Evolutionary conservation across 176 grass and related monocot species (phyloP), one percentile per base, ranked within the genome.

Genomic region (Themeda triandra): DNA sequence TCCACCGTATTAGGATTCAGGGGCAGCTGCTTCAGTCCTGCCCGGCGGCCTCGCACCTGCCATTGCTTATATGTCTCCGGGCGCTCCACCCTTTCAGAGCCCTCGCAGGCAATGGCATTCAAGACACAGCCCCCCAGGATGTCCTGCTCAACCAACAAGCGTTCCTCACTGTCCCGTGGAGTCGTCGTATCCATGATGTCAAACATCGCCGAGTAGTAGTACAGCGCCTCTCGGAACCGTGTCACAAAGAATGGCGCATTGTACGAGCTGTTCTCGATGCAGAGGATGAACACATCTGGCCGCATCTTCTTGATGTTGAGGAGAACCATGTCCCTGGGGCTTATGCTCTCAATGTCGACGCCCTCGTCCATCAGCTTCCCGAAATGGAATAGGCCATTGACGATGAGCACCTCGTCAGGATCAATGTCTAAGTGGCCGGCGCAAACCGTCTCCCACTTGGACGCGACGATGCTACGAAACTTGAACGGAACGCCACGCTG

Each of bases 51-150:
- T 6, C 84, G 69, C 39, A 63, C 45, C 37, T 48, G 56, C 89
- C 89, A 91, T 13, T 87, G 73, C 75, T 75, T 91, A 3, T 91
- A 91, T 0, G 89, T 87, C 69, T 91, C 89, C 0, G 84, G 84
- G 3, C 89, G 85, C 21, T 87, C 60, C 8, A 90, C 89, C 29
- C 80, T 71, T 28, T 87, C 80, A 0, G 45, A n/a, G 1, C 84
- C 84, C 75, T 90, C 89, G 1, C 89, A 91, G 27, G 89, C 84
- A 4, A 91, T 80, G 44, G 79, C 80, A 9, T 91, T 91, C 7
- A 91, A 19, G 11, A 63, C 89, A 12, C 3, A 42, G 0, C 27
- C 48, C 0, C 89, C 89, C 0, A 87, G 15, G 5, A 91, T 5
- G 13, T 75, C 75, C 12, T 62, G 80, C 80, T 91, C 89, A 1